These are phyloP conservation scores for Pugionium dolabratum DNA, from an alignment of 345 rosid genomes.

Conservation along the genomic window DNA sequence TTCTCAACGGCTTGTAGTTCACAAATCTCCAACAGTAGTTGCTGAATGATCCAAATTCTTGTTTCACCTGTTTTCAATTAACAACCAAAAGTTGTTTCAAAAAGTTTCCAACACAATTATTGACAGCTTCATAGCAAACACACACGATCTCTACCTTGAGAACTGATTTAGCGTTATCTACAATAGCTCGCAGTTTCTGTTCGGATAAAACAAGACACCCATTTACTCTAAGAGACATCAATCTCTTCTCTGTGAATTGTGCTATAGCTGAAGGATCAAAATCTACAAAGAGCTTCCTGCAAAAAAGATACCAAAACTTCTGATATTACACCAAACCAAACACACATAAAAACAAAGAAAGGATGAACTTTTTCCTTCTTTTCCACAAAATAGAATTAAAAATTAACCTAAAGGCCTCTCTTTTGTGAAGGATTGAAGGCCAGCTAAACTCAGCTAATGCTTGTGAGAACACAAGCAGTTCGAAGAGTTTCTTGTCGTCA, in stretches of 20 bases:
- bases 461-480: slow-evolving; percentile 84
- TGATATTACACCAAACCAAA: slow-evolving; percentile 6
- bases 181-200: slow-evolving; percentile 82
- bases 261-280: slow-evolving; percentile 66
- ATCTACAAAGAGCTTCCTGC: slow-evolving; percentile 74
- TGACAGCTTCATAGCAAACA: background rate
- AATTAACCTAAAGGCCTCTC: slow-evolving; percentile 65
- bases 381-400: background rate
- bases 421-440: slow-evolving; percentile 70
- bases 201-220: slow-evolving; percentile 70
- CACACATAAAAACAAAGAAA: background rate
- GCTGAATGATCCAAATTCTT: slow-evolving; percentile 81
- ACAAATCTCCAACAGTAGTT: slow-evolving; percentile 80
- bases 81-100: slow-evolving; percentile 6
- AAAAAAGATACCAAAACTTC: slow-evolving; percentile 8
- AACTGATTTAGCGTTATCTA: slow-evolving; percentile 70
- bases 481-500: slow-evolving; percentile 78
- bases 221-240: slow-evolving; percentile 63
- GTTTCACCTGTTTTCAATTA: slow-evolving; percentile 56
- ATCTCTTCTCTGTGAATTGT: slow-evolving; percentile 68
- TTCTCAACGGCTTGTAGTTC: slow-evolving; percentile 59
- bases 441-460: slow-evolving; percentile 94
- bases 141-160: slow-evolving; percentile 52
- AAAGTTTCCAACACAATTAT: background rate
- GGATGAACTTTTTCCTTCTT: background rate